Evolutionary conservation across 148 eudicot genomes (phyloP), one percentile per base, ranked within the genome.

Genomic region (Spergularia marina): DNA sequence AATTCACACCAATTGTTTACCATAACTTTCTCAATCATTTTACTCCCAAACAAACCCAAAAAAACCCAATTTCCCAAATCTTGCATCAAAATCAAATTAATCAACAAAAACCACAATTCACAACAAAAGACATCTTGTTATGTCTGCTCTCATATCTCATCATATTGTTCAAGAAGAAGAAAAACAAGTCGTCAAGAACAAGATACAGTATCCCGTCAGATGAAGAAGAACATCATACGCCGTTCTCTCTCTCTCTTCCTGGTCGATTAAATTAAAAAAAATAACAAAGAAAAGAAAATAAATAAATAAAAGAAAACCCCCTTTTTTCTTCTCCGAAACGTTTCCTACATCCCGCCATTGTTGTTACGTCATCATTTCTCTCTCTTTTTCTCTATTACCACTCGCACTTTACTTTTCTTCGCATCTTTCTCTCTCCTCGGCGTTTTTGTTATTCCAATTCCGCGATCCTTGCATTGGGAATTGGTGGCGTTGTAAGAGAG

Each of bases 281-380:
- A 41, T 0, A 41, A 41, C 8, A 41, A 41, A 41, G 8, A 41
- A 41, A 41, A 12, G 4, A 13, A 70, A 68, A 68, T 5, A 21
- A 23, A 41, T 25, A 70, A 40, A 65, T 47, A 51, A 54, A 39
- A 10, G 15, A 49, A 68, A 59, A 12, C 30, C 10, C 39, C 40
- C 44, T 60, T 14, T n/a, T 60, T 57, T 4, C 41, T 54, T 54
- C 63, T 12, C 6, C 84, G 87, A 82, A 82, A 81, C 87, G 84
- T 84, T 84, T 84, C 87, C 74, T 18, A 41, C 15, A 66, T 76
- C 84, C 83, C 83, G 82, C 80, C 87, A 81, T 77, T 83, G 74
- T 73, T 71, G 16, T 54, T 15, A 70, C 73, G 20, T 53, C 73
- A 21, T 74, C 15, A 72, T 23, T 51, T 64, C 53, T 76, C 62